These are phyloP conservation scores for Hemisphaericaspora lyxosophila DNA, from an alignment of 1,139 yeast genomes.

Conservation along the genomic window DNA sequence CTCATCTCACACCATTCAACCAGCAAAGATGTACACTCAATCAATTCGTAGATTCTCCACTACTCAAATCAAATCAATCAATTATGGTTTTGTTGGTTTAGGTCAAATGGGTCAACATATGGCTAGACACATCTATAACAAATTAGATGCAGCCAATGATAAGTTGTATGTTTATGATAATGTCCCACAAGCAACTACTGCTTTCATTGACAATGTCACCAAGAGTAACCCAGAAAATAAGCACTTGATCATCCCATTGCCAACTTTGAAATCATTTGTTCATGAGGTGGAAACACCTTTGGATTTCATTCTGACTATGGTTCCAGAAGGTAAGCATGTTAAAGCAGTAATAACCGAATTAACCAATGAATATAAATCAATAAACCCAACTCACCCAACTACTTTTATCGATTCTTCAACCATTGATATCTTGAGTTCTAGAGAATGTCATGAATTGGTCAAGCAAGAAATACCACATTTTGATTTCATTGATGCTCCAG, in stretches of 20 bases:
- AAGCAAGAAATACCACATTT: slow-evolving; percentile 31
- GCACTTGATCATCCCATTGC: slow-evolving; percentile 22
- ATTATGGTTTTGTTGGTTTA: slow-evolving; percentile 56
- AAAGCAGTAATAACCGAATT: slow-evolving; percentile 43
- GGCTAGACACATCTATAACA: slow-evolving; percentile 53
- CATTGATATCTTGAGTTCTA: slow-evolving; percentile 53
- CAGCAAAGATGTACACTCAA: background rate
- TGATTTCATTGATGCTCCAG: slow-evolving; percentile 59
- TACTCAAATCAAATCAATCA: slow-evolving; percentile 20
- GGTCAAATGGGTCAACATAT: slow-evolving; percentile 64
- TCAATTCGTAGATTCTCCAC: slow-evolving; percentile 24
- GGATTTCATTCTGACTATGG: slow-evolving; percentile 53
- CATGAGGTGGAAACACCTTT: slow-evolving; percentile 39
- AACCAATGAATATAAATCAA: slow-evolving; percentile 26
- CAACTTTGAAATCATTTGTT: slow-evolving; percentile 29
- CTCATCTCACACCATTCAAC: too few species aligned
- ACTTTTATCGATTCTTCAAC: slow-evolving; percentile 55
- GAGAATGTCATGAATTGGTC: slow-evolving; percentile 39
- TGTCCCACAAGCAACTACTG: slow-evolving; percentile 28
- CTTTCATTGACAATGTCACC: slow-evolving; percentile 28
- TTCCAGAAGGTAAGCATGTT: slow-evolving; percentile 61
- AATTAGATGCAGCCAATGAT: slow-evolving; percentile 37
- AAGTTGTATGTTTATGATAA: slow-evolving; percentile 48
- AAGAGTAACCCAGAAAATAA: slow-evolving; percentile 24
- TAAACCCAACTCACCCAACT: slow-evolving; percentile 12